Percentiles rank a stretch among this genome's conserved stretches.
Evolutionary conservation across 768 basidiomycete species (phyloP).

Genomic region (Holtermanniella nyarrowii): DNA sequence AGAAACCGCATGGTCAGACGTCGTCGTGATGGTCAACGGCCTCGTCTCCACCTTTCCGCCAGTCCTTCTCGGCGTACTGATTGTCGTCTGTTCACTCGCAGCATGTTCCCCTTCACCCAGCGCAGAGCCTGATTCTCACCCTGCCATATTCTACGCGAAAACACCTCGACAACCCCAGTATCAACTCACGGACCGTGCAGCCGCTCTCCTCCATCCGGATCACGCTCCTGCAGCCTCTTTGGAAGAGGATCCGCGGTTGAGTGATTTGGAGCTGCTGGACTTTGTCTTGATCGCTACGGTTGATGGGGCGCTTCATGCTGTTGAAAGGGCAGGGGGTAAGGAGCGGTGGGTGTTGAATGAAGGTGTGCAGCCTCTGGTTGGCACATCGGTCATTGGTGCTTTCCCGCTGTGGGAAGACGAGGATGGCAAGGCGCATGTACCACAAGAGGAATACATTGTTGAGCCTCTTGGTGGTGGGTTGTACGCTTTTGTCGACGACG

Average conservation of each 20-base stretch:
- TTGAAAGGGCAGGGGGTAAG: constrained; percentile 74
- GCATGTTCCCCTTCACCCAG: not conserved
- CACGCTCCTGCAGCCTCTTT: not conserved
- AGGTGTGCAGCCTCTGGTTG: constrained; percentile 37
- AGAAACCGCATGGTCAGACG: no score
- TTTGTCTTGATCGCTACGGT: constrained; percentile 83
- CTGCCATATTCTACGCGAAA: not conserved
- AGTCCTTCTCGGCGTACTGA: not conserved
- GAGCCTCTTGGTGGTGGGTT: constrained; percentile 92
- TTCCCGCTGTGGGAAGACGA: constrained; percentile 31
- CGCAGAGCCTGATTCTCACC: not conserved
- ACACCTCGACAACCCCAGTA: not conserved
- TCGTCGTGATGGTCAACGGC: not conserved
- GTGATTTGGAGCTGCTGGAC: constrained; percentile 60
- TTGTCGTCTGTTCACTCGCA: not conserved
- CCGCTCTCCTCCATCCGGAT: not conserved
- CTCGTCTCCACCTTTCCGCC: not conserved
- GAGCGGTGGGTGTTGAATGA: constrained; percentile 77
- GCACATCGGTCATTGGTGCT: constrained; percentile 13
- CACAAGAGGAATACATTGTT: constrained; percentile 69
- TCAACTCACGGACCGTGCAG: not conserved
- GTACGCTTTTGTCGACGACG: constrained; percentile 55
- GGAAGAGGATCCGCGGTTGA: not conserved
- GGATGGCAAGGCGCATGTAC: constrained; percentile 50
- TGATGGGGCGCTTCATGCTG: constrained; percentile 87